phyloP scores from a whole-genome alignment of 164 flowering plant species.

The grape (Vitis vinifera) region ASM3070453v1 NC_081815.1:1768001-1768500 shows the following conservation, averaged over 20 bases:
- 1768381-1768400: too few relatives aligned
- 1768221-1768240: not conserved
- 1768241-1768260: not conserved
- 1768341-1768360: too few relatives aligned
- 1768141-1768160: slow-evolving; percentile 81
- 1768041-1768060: slow-evolving; percentile 36
- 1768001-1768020: not conserved
- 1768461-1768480: not conserved
- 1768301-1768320: too few relatives aligned
- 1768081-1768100: slow-evolving; percentile 78
- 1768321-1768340: too few relatives aligned
- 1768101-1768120: slow-evolving; percentile 76
- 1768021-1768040: not conserved
- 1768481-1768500: not conserved
- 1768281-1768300: too few relatives aligned
- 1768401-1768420: too few relatives aligned
- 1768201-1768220: not conserved
- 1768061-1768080: slow-evolving; percentile 57
- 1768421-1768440: too few relatives aligned
- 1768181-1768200: not conserved
- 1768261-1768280: too few relatives aligned
- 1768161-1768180: slow-evolving; percentile 55
- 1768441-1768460: not conserved
- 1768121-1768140: slow-evolving; percentile 74
- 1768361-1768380: too few relatives aligned